Conservation (phyloP, 73 alveolate species). For the Paramecium biaurelia region DNA sequence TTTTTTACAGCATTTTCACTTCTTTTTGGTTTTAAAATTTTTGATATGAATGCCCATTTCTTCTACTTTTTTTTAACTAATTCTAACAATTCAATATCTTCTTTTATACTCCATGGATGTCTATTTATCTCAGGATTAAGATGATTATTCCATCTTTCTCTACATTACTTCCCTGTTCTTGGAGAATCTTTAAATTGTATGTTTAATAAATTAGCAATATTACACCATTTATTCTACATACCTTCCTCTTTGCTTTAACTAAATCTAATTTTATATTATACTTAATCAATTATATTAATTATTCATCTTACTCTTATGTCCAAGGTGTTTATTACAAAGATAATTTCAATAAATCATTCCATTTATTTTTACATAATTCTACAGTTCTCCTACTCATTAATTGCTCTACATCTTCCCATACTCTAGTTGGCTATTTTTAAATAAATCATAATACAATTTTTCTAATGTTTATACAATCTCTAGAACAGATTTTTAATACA, state of each 20-base stretch:
- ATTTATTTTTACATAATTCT: neutral
- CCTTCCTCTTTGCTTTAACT: neutral
- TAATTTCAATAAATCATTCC: neutral
- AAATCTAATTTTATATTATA: neutral
- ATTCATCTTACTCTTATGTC: constrained; percentile 9
- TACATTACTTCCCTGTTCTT: constrained; percentile 87
- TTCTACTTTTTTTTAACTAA: constrained; percentile 76
- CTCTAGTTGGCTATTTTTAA: neutral
- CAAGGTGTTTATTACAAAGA: constrained; percentile 9
- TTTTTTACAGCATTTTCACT: constrained; percentile 89
- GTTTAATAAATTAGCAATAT: constrained; percentile 5
- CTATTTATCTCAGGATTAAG: constrained; percentile 83
- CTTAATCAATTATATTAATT: neutral
- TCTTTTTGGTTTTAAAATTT: constrained; percentile 64
- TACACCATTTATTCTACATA: constrained; percentile 41
- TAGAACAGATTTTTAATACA: neutral
- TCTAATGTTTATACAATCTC: neutral
- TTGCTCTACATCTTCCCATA: neutral
- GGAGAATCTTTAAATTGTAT: neutral
- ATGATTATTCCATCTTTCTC: constrained; percentile 94
- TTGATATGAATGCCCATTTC: constrained; percentile 84
- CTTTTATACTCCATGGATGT: constrained; percentile 81
- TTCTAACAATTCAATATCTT: constrained; percentile 75
- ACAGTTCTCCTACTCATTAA: neutral
- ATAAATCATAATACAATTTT: neutral